These are phyloP conservation scores for Coemansia sp. DNA, from an alignment of 192 early-diverging fungal species.

Conservation along the genomic window DNA sequence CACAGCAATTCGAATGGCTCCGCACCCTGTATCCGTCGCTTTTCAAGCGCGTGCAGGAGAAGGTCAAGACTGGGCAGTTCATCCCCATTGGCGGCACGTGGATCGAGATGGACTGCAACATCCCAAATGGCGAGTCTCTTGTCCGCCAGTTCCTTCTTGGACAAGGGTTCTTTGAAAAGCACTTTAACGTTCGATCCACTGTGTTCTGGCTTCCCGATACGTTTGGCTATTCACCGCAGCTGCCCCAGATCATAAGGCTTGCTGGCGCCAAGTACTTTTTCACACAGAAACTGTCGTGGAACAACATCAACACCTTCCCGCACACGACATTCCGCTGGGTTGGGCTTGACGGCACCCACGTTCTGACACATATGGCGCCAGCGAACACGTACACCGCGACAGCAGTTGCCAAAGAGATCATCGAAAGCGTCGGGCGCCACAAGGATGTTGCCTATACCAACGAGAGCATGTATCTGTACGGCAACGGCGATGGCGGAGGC, in stretches of 20 bases:
- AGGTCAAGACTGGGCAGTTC: constrained; percentile 75
- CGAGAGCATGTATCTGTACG: constrained; percentile 86
- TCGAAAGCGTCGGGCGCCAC: constrained; percentile 77
- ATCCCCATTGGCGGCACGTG: constrained; percentile 94
- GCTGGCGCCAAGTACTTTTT: constrained; percentile 92
- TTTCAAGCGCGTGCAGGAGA: constrained; percentile 73
- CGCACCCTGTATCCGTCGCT: constrained; percentile 78
- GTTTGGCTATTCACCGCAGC: constrained; percentile 87
- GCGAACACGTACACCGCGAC: constrained; percentile 82
- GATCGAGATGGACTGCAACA: constrained; percentile 99
- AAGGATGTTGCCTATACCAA: constrained; percentile 84
- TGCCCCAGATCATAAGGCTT: constrained; percentile 87
- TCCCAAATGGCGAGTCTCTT: constrained; percentile 94
- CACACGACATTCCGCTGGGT: constrained; percentile 95
- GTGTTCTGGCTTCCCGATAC: constrained; percentile 96
- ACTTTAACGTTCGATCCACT: constrained; percentile 67
- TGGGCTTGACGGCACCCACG: constrained; percentile 79
- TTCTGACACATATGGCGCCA: constrained; percentile 90
- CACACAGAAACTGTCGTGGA: constrained; percentile 99
- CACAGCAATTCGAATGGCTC: constrained; percentile 96
- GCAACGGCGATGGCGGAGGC: constrained; percentile 97
- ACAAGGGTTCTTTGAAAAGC: constrained; percentile 81
- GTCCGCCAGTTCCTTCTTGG: constrained; percentile 94
- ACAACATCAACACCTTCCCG: constrained; percentile 99
- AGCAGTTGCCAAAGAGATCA: constrained; percentile 59